These are phyloP conservation scores for Cladosporium cucumerinum DNA, from an alignment of 2,329 filamentous ascomycete genomes.

Conservation along the genomic window DNA sequence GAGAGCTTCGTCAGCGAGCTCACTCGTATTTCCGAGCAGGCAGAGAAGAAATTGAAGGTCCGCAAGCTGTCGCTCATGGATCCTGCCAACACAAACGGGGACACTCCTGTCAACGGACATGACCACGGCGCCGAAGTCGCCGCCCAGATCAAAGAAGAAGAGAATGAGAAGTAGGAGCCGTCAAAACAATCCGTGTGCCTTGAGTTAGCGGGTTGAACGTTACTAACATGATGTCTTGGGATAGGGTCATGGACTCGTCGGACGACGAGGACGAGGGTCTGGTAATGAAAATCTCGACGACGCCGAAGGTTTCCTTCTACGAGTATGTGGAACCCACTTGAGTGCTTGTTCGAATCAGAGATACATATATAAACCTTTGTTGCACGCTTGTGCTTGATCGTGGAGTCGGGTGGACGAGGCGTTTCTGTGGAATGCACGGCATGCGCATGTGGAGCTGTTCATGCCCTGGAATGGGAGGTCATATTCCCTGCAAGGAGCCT, in stretches of 20 bases:
- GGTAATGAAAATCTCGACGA: constrained; percentile 12
- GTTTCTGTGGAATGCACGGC: not conserved
- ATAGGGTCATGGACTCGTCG: constrained; percentile 1
- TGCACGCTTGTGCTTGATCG: constrained; percentile 1
- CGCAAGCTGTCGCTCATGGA: constrained; percentile 26
- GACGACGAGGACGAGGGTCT: constrained; percentile 17
- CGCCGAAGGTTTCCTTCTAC: constrained; percentile 11
- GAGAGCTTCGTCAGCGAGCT: constrained; percentile 87
- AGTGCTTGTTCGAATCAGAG: not conserved
- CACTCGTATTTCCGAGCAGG: constrained; percentile 54
- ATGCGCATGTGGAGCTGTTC: not conserved
- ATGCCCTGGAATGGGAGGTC: not conserved
- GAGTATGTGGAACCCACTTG: constrained; percentile 7
- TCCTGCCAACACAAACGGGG: constrained; percentile 15
- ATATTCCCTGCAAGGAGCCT: not conserved
- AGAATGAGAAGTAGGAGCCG: constrained; percentile 10
- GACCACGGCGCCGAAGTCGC: constrained; percentile 9
- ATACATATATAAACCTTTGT: constrained; percentile 2
- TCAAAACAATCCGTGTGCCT: not conserved
- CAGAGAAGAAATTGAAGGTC: constrained; percentile 49
- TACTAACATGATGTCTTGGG: constrained; percentile 12
- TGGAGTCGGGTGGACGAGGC: not conserved
- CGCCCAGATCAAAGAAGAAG: not conserved
- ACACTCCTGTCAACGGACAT: constrained; percentile 12
- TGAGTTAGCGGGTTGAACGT: constrained; percentile 1